Evolutionary conservation across 1,139 yeast genomes (phyloP).

Genomic region (Debaryomycetaceae sp.): DNA sequence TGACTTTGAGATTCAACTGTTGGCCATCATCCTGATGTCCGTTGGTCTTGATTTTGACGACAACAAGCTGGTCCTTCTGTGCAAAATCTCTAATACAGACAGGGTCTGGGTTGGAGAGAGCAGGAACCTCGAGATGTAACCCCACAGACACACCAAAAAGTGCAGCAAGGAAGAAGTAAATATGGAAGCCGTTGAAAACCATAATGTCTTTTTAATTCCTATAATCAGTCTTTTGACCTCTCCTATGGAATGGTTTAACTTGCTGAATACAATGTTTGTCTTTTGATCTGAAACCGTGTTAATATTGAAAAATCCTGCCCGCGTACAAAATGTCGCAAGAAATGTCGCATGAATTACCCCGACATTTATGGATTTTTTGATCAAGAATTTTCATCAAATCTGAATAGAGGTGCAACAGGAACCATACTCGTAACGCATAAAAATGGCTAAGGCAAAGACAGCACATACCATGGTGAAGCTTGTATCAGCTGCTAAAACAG

Average conservation of each 20-base stretch:
- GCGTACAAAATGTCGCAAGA: background rate
- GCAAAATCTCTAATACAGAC: conserved; percentile 89
- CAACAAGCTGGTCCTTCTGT: conserved; percentile 77
- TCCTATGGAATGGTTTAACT: background rate
- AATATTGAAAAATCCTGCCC: background rate
- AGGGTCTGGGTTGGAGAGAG: conserved; percentile 33
- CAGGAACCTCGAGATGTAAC: conserved; percentile 40
- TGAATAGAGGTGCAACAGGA: background rate
- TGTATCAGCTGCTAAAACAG: conserved; percentile 83
- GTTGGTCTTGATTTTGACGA: conserved; percentile 68
- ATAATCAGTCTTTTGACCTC: background rate
- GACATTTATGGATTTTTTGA: background rate
- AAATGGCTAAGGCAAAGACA: conserved; percentile 43
- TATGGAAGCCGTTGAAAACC: background rate
- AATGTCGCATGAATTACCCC: background rate
- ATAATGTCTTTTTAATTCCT: background rate
- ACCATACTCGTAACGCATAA: background rate
- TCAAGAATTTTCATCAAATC: background rate
- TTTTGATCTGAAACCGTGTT: background rate
- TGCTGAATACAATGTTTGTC: background rate
- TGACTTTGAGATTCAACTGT: conserved; percentile 55
- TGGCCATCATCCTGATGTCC: conserved; percentile 88
- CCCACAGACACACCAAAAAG: conserved; percentile 16
- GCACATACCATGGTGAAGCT: conserved; percentile 52
- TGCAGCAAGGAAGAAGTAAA: conserved; percentile 10